Conservation (phyloP, 2,329 filamentous ascomycete genomes). For the Rutstroemia sp. region DNA sequence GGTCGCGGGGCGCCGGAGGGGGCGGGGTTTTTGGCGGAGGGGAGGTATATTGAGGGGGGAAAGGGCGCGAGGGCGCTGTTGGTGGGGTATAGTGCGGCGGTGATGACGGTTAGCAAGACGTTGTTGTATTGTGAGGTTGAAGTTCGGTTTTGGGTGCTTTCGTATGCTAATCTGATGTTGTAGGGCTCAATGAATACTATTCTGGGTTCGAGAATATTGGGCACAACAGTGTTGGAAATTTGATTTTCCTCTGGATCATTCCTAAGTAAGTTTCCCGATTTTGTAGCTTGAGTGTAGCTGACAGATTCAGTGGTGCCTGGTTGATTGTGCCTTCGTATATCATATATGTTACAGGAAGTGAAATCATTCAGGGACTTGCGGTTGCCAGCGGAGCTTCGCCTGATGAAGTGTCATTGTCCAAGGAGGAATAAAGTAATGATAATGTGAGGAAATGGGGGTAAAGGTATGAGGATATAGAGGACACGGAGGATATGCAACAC, state of each 20-base stretch:
- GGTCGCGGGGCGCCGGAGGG: conserved; percentile 27
- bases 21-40: conserved; percentile 38
- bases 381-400: conserved; percentile 31
- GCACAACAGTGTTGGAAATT: conserved; percentile 47
- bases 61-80: conserved; percentile 48
- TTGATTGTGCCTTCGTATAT: conserved; percentile 56
- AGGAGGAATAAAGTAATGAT: conserved; percentile 10
- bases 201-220: conserved; percentile 53
- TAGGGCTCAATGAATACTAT: conserved; percentile 53
- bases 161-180: conserved; percentile 11
- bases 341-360: conserved; percentile 49
- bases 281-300: conserved; percentile 3
- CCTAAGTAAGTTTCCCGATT: conserved; percentile 50
- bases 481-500: no score
- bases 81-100: conserved; percentile 48
- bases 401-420: conserved; percentile 19
- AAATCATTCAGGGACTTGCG: conserved; percentile 54
- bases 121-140: conserved; percentile 52
- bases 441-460: no score
- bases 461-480: no score
- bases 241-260: conserved; percentile 55
- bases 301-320: conserved; percentile 48
- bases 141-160: not conserved
- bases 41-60: conserved; percentile 43
- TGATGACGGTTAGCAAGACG: conserved; percentile 63